Evolutionary conservation across 202 grass and related monocot species (phyloP).

Genomic region (Digitaria exilis): DNA sequence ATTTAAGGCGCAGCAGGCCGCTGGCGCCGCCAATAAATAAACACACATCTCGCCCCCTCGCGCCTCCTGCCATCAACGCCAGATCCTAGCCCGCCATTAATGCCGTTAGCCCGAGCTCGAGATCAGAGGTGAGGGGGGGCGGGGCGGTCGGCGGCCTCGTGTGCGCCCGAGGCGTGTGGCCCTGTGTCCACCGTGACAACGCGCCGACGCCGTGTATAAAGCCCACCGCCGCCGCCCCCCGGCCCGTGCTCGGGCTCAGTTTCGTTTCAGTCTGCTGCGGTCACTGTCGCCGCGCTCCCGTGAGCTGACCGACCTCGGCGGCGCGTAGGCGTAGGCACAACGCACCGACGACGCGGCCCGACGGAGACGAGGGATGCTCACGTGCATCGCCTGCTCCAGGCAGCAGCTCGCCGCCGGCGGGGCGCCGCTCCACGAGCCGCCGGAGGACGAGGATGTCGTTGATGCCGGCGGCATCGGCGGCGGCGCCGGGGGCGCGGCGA

Average conservation of each 20-base stretch:
- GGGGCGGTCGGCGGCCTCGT: neutral
- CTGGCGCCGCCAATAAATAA: slow-evolving; percentile 46
- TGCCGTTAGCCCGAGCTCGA: slow-evolving; percentile 46
- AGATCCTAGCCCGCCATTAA: slow-evolving; percentile 56
- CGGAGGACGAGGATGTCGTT: slow-evolving; percentile 47
- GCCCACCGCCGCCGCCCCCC: neutral
- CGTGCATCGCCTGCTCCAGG: slow-evolving; percentile 72
- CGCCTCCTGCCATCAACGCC: slow-evolving; percentile 38
- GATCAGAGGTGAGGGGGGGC: slow-evolving; percentile 27
- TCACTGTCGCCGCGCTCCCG: slow-evolving; percentile 4
- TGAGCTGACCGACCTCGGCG: neutral
- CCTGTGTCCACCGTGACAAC: slow-evolving; percentile 19
- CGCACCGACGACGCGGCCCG: neutral
- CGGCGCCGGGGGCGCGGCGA: slow-evolving; percentile 19
- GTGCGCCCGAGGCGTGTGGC: neutral
- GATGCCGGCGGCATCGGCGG: neutral
- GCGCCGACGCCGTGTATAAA: neutral
- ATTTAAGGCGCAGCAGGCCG: neutral
- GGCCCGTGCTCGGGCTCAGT: neutral
- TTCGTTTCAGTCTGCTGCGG: neutral
- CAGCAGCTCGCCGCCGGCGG: slow-evolving; percentile 47
- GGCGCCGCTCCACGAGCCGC: slow-evolving; percentile 46
- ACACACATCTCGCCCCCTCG: slow-evolving; percentile 33
- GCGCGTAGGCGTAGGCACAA: neutral
- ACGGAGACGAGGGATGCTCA: slow-evolving; percentile 43